A percentile compares a stretch with the other conserved stretches of the same genome.
These are phyloP conservation scores for Dendryphion nanum DNA, from an alignment of 2,329 filamentous ascomycete genomes.

Conservation along the genomic window DNA sequence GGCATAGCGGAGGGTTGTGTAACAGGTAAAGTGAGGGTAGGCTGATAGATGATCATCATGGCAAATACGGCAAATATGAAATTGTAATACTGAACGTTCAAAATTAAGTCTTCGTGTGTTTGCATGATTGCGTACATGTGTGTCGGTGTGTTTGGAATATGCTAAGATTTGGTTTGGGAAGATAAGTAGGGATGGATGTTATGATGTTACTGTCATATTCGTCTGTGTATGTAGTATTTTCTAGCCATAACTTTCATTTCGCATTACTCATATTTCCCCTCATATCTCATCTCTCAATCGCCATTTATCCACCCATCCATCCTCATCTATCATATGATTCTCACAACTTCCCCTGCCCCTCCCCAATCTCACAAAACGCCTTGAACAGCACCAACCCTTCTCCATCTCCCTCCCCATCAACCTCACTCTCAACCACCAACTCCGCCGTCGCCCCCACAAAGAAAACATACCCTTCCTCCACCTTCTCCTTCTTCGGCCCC, in stretches of 20 bases:
- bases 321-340: background rate
- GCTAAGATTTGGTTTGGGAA: too few species aligned
- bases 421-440: slow-evolving; percentile 68
- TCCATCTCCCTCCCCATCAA: slow-evolving; percentile 39
- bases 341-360: slow-evolving; percentile 27
- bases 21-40: too few species aligned
- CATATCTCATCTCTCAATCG: background rate
- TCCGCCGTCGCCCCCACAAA: slow-evolving; percentile 84
- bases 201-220: background rate
- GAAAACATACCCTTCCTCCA: slow-evolving; percentile 52
- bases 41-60: too few species aligned
- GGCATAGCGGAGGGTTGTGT: too few species aligned
- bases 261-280: background rate
- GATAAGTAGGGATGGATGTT: background rate
- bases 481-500: slow-evolving; percentile 73
- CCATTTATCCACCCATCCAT: background rate
- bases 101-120: too few species aligned
- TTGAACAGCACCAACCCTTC: slow-evolving; percentile 85
- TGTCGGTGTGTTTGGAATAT: too few species aligned
- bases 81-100: too few species aligned
- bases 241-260: background rate
- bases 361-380: slow-evolving; percentile 79
- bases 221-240: background rate
- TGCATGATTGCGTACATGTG: too few species aligned
- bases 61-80: too few species aligned